A percentile compares a stretch with the other conserved stretches of the same genome.
Evolutionary conservation across 2,329 filamentous ascomycete species (phyloP).

Genomic region (Penicillium sumatraense): DNA sequence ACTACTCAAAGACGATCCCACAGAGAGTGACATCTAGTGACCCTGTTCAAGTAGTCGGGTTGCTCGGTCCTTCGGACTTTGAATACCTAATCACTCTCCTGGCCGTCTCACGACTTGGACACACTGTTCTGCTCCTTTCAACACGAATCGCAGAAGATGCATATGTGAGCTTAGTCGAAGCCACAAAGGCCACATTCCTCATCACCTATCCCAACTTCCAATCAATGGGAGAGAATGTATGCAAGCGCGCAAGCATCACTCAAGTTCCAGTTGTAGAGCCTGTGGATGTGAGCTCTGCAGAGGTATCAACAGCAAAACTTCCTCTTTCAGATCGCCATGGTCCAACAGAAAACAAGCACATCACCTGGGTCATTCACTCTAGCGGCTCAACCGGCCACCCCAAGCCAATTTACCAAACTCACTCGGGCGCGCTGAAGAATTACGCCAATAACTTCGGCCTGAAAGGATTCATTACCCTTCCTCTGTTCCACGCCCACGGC

Average conservation of each 20-base stretch:
- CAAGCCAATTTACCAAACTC: slow-evolving; percentile 65
- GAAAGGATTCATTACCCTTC: slow-evolving; percentile 59
- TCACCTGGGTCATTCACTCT: slow-evolving; percentile 54
- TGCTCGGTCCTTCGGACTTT: slow-evolving; percentile 29
- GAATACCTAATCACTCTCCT: slow-evolving; percentile 29
- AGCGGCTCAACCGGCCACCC: slow-evolving; percentile 65
- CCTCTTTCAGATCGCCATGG: slow-evolving; percentile 9
- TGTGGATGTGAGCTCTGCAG: background rate
- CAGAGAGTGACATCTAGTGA: slow-evolving; percentile 24
- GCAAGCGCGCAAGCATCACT: slow-evolving; percentile 14
- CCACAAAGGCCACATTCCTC: slow-evolving; percentile 24
- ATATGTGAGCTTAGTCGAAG: slow-evolving; percentile 25
- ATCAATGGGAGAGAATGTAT: slow-evolving; percentile 25
- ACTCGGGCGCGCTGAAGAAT: slow-evolving; percentile 56
- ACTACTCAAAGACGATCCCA: slow-evolving; percentile 21
- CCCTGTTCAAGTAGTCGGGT: slow-evolving; percentile 26
- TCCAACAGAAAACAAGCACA: slow-evolving; percentile 10
- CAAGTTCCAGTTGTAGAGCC: slow-evolving; percentile 3
- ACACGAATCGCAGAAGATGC: slow-evolving; percentile 28
- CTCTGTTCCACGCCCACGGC: slow-evolving; percentile 65
- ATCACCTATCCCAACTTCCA: slow-evolving; percentile 23
- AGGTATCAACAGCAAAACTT: slow-evolving; percentile 2
- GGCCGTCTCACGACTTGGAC: slow-evolving; percentile 26
- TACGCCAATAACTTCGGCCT: slow-evolving; percentile 52
- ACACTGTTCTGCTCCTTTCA: slow-evolving; percentile 31